Percentiles rank a stretch among this genome's conserved stretches.
Conservation (phyloP, 176 grass and related monocot species). For the Juncus effusus region DNA sequence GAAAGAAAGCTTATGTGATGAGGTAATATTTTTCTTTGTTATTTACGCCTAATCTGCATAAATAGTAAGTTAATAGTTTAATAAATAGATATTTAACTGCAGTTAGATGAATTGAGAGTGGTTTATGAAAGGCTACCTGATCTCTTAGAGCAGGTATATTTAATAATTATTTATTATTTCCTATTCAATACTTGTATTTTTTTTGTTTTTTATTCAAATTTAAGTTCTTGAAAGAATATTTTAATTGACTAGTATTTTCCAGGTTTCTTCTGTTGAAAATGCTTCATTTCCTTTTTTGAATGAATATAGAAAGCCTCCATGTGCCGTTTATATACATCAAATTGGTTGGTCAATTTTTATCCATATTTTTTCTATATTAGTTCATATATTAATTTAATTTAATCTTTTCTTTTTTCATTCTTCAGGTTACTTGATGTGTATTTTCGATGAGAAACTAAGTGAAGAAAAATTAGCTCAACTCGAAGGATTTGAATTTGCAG, state of each 20-base stretch:
- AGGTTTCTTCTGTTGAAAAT: conserved; percentile 81
- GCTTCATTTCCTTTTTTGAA: conserved; percentile 56
- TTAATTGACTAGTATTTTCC: conserved; percentile 41
- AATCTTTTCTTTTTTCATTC: conserved; percentile 10
- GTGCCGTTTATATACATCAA: conserved; percentile 87
- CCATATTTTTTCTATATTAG: conserved; percentile 23
- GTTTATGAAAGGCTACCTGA: conserved; percentile 87
- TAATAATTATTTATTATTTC: conserved; percentile 23
- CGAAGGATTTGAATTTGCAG: conserved; percentile 80
- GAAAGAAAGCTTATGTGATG: conserved; percentile 90
- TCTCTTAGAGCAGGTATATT: conserved; percentile 74
- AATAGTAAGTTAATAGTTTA: conserved; percentile 19
- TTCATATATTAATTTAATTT: conserved; percentile 12
- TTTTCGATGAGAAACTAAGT: conserved; percentile 74
- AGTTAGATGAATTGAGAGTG: conserved; percentile 91
- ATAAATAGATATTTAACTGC: conserved; percentile 23
- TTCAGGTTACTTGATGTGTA: conserved; percentile 96
- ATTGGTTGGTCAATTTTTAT: conserved; percentile 56
- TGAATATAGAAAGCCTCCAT: conserved; percentile 62
- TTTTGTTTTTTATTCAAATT: conserved; percentile 9
- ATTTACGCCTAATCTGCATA: conserved; percentile 20
- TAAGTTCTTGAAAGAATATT: conserved; percentile 20
- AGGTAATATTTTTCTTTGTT: conserved; percentile 43
- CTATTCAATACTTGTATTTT: conserved; percentile 17
- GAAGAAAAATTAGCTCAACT: conserved; percentile 62